These are phyloP conservation scores for Syzygium jambos DNA, from an alignment of 345 rosid genomes.

Conservation along the genomic window DNA sequence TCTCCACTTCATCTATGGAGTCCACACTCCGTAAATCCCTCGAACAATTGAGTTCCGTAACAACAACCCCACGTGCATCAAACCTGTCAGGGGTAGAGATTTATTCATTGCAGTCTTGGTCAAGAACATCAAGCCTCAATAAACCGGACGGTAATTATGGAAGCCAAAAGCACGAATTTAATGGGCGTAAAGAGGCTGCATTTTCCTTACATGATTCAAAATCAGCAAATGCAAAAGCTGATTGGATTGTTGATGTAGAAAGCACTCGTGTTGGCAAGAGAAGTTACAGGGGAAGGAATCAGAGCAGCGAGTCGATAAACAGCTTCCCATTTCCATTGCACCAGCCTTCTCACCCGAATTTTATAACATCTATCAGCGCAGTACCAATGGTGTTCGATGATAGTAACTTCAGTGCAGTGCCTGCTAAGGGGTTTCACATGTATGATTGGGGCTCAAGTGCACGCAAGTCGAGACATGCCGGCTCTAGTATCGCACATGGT, in stretches of 20 bases:
- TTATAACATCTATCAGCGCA: background rate
- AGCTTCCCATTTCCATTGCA: background rate
- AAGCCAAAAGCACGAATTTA: background rate
- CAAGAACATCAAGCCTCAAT: background rate
- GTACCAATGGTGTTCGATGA: background rate
- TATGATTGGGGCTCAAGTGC: background rate
- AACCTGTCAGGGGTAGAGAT: constrained; percentile 5
- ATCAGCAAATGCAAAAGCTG: background rate
- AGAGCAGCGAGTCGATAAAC: background rate
- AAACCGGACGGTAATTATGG: background rate
- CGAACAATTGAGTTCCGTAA: background rate
- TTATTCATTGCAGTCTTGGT: constrained; percentile 2
- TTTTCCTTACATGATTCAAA: background rate
- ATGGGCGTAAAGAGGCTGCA: background rate
- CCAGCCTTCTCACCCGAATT: background rate
- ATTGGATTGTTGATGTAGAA: background rate
- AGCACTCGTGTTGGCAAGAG: background rate
- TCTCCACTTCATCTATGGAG: background rate
- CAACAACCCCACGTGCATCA: background rate
- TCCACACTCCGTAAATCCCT: background rate
- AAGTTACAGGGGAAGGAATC: background rate
- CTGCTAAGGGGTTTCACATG: background rate
- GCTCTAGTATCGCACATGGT: background rate
- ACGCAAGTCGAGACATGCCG: background rate
- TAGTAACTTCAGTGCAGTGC: background rate